Conservation (phyloP, 2,329 filamentous ascomycete genomes). For the Aspergillus luchuensis region DNA sequence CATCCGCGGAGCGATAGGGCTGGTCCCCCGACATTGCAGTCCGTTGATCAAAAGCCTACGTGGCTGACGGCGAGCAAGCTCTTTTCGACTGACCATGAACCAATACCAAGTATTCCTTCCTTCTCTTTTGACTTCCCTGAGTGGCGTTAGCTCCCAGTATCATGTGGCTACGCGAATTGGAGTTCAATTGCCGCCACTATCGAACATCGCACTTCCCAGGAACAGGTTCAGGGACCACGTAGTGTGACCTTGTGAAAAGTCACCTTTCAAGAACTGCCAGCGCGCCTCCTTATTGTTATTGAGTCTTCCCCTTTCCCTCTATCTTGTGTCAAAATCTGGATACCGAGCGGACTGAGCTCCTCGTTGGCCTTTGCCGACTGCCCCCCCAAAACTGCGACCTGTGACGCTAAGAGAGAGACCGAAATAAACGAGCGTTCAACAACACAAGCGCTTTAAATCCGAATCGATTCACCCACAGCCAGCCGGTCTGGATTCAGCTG, state of each 20-base stretch:
- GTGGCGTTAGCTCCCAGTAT: not conserved
- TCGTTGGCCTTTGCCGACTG: not conserved
- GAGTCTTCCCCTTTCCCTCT: not conserved
- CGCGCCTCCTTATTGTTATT: not conserved
- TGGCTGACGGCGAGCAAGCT: conserved; percentile 4
- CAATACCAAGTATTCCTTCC: not conserved
- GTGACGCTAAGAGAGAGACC: not conserved
- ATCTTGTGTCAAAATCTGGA: too few relatives aligned
- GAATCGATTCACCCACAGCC: not conserved
- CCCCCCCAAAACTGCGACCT: not conserved
- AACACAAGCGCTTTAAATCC: conserved; percentile 4
- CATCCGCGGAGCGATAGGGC: conserved; percentile 31
- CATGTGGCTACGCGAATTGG: not conserved
- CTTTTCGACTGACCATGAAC: not conserved
- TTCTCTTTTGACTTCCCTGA: conserved; percentile 1
- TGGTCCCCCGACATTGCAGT: conserved; percentile 46
- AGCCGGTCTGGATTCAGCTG: not conserved
- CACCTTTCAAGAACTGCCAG: not conserved
- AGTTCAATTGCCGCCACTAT: not conserved
- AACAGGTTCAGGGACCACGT: not conserved
- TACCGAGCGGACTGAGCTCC: too few relatives aligned
- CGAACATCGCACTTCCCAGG: not conserved
- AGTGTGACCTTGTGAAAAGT: not conserved
- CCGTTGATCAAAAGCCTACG: conserved; percentile 14
- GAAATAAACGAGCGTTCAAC: conserved; percentile 8